Base-by-base conservation (phyloP, 768 basidiomycete genomes). In the Amanita rimosa region DNA sequence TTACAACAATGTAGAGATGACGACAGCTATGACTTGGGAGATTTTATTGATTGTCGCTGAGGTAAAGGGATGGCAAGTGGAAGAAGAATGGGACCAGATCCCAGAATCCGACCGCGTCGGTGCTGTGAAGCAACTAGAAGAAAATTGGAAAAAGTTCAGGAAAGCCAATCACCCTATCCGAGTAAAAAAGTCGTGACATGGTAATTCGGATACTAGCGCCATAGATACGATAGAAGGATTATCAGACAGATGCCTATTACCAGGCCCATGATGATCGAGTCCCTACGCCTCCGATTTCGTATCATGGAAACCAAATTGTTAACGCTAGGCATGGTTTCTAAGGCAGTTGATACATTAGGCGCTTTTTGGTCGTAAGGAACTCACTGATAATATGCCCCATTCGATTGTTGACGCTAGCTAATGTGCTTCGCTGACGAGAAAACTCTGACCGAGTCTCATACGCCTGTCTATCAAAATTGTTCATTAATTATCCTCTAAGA, bases 371-470 rank as follows among this genome's bases (percentile, higher is more conserved):
- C 22, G 40, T 16, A 21, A 36, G 48, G 9, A 8, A 69, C 84
- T 53, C 58, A 94, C 91, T 83, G 22, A 97, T 67, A 14, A 95
- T 88, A 44, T 81, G 76, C 47, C 73, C 67, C 79, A 99, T 92
- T 24, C 94, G 79, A 11, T 79, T 72, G 64, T 90, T 92, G 54
- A 99, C 89, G 13, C 81, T 74, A 7, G 78, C 67, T 35, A 99
- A 66, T 17, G 85, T 79, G 9, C 73, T 63, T 27, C 92, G 73
- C 64, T 99, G 96, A 39, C 81, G 76, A 22, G 76, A 69, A 65
- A 99, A 97, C 65, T 97, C 95, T 17, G 89, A 79, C 26, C 96
- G 83, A 3, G 95, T 97, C 60, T 92, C 96, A 60, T 97, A 94
- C 24, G 95, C 96, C 79, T 98, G 96, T 38, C 93, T 97, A 61